Conservation (phyloP, 2,329 filamentous ascomycete species). For the Pseudogymnoascus sp. region DNA sequence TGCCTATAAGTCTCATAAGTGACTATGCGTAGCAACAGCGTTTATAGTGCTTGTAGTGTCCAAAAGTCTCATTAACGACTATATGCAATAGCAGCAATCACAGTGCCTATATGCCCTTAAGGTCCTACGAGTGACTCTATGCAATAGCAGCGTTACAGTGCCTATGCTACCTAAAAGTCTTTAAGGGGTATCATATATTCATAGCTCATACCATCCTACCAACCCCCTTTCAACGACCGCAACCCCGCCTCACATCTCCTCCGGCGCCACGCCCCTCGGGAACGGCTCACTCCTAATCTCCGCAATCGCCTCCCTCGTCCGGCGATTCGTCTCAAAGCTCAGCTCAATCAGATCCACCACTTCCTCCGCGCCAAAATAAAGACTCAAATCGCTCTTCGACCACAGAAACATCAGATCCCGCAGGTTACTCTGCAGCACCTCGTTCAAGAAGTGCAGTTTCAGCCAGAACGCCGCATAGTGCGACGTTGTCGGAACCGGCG, state of each 20-base stretch:
- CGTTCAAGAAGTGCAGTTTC: slow-evolving; percentile 55
- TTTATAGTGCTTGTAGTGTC: no score
- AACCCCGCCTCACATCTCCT: not conserved
- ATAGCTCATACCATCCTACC: slow-evolving; percentile 3
- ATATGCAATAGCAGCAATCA: not conserved
- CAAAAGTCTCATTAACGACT: no score
- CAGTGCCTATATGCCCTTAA: not conserved
- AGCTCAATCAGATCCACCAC: slow-evolving; percentile 55
- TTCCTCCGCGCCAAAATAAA: slow-evolving; percentile 55
- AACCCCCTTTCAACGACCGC: not conserved
- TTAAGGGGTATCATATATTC: slow-evolving; percentile 2
- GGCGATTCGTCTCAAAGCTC: slow-evolving; percentile 57
- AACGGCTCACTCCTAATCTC: slow-evolving; percentile 49
- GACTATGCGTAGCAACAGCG: not conserved
- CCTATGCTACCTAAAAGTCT: not conserved
- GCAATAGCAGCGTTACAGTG: not conserved
- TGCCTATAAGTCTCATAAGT: not conserved
- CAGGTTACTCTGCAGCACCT: slow-evolving; percentile 60
- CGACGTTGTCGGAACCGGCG: slow-evolving; percentile 47
- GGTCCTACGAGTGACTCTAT: not conserved
- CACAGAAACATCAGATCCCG: slow-evolving; percentile 57
- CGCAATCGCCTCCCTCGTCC: slow-evolving; percentile 50
- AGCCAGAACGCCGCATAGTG: slow-evolving; percentile 58
- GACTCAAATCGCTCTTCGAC: slow-evolving; percentile 58
- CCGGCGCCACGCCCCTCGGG: slow-evolving; percentile 26